Percentiles rank a stretch among this genome's conserved stretches.
Conservation (phyloP, 2,329 filamentous ascomycete species). For the Lizonia empirigonia region DNA sequence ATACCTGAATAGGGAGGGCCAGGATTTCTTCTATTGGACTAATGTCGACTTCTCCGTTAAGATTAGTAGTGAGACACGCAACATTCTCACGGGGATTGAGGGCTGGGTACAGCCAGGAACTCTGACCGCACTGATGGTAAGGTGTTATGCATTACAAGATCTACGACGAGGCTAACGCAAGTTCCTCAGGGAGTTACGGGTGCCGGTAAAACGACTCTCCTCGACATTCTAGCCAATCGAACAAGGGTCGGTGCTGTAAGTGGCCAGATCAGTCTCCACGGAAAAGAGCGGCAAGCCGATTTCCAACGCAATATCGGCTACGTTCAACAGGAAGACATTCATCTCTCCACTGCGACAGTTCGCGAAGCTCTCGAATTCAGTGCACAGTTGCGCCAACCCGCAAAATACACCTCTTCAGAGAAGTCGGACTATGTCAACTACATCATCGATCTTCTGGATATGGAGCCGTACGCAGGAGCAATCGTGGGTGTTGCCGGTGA, state of each 20-base stretch:
- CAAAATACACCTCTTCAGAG: slow-evolving; percentile 59
- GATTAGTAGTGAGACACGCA: too few relatives aligned
- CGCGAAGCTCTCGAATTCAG: slow-evolving; percentile 72
- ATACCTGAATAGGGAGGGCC: too few relatives aligned
- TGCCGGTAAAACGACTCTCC: slow-evolving; percentile 85
- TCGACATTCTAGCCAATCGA: slow-evolving; percentile 72
- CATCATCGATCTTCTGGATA: slow-evolving; percentile 83
- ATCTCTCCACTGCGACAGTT: slow-evolving; percentile 63
- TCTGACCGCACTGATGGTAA: slow-evolving; percentile 74
- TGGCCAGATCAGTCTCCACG: slow-evolving; percentile 75
- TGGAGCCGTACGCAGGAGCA: slow-evolving; percentile 73
- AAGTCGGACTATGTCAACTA: slow-evolving; percentile 85
- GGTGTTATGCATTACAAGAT: too few relatives aligned
- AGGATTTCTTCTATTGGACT: too few relatives aligned
- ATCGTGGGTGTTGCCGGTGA: slow-evolving; percentile 85
- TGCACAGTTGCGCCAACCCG: slow-evolving; percentile 77
- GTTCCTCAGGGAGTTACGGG: slow-evolving; percentile 50
- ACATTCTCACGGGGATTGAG: too few relatives aligned
- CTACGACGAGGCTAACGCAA: too few relatives aligned
- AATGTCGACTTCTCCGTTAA: too few relatives aligned
- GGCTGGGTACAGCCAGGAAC: slow-evolving; percentile 67
- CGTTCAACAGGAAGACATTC: slow-evolving; percentile 63
- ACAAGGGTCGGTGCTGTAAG: slow-evolving; percentile 81
- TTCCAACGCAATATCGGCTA: slow-evolving; percentile 78
- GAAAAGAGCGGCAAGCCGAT: slow-evolving; percentile 69